Conservation (phyloP, 495 filamentous ascomycete species). For the Penicillium canescens region DNA sequence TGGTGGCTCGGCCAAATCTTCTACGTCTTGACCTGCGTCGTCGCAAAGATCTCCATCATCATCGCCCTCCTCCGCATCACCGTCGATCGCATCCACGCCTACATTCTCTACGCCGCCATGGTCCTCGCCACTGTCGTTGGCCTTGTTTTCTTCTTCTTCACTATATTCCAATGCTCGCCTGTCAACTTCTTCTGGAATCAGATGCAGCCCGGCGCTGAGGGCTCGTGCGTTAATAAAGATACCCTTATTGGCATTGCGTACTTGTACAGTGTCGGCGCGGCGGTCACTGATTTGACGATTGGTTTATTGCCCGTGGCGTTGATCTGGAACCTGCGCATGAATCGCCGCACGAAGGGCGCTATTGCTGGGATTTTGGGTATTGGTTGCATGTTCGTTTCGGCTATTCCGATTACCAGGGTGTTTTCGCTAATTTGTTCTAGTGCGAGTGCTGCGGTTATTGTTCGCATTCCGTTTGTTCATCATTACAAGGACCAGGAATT, state of each 20-base stretch:
- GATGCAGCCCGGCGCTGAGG: conserved; percentile 3
- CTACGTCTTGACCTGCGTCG: conserved; percentile 34
- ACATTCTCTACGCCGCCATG: conserved; percentile 33
- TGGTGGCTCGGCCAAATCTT: conserved; percentile 37
- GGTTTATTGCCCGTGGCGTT: conserved; percentile 33
- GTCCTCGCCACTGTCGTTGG: conserved; percentile 21
- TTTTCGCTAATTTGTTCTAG: conserved; percentile 15
- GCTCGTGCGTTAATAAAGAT: conserved; percentile 28
- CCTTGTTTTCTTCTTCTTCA: conserved; percentile 34
- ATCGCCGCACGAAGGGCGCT: conserved; percentile 26
- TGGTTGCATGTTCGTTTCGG: conserved; percentile 32
- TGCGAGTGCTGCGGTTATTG: conserved; percentile 35
- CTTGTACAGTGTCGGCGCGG: conserved; percentile 36
- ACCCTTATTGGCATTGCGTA: conserved; percentile 30
- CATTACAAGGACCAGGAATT: conserved; percentile 29
- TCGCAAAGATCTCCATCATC: conserved; percentile 37
- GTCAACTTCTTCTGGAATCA: conserved; percentile 36
- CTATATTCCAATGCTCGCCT: conserved; percentile 37
- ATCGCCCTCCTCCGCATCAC: conserved; percentile 41
- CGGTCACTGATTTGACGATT: conserved; percentile 37
- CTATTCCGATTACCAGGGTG: background rate
- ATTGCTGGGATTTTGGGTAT: conserved; percentile 30
- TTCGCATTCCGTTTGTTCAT: conserved; percentile 36
- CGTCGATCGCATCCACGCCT: conserved; percentile 24
- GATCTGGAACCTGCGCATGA: conserved; percentile 33